Evolutionary conservation across 192 early-diverging fungal genomes (phyloP).

Genomic region (Umbelopsis sp.): DNA sequence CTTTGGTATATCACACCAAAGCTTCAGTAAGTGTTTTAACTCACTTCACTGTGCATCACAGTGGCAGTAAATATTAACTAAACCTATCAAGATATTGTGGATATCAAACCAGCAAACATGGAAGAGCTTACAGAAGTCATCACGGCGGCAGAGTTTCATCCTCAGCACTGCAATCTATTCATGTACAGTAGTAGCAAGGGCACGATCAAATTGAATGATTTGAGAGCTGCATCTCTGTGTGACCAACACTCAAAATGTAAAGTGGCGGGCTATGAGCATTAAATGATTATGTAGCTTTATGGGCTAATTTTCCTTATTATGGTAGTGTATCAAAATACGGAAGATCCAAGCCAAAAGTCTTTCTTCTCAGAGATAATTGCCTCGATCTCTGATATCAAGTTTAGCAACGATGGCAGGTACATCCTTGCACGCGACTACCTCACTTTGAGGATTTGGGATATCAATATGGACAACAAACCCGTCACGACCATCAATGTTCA

Average conservation of each 20-base stretch:
- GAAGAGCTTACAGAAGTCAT: conserved; percentile 99
- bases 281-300: background rate
- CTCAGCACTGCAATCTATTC: conserved; percentile 93
- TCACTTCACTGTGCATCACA: background rate
- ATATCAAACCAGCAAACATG: conserved; percentile 99
- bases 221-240: conserved; percentile 94
- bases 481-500: conserved; percentile 96
- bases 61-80: background rate
- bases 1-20: conserved; percentile 85
- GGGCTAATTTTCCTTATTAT: background rate
- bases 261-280: background rate
- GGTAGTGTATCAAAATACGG: conserved; percentile 90
- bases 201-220: conserved; percentile 95
- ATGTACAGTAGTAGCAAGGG: conserved; percentile 99
- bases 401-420: conserved; percentile 94
- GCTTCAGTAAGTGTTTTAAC: conserved; percentile 61
- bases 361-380: conserved; percentile 99
- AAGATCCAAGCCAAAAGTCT: conserved; percentile 94
- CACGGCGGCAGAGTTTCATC: conserved; percentile 98
- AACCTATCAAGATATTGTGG: conserved; percentile 83
- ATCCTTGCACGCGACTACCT: conserved; percentile 97
- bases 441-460: conserved; percentile 98
- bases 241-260: conserved; percentile 92
- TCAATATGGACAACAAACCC: conserved; percentile 95
- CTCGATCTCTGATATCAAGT: conserved; percentile 96